Evolutionary conservation across 257 asterid species (phyloP), one percentile per base, ranked within the genome.

Genomic region (Scutellaria galericulata): DNA sequence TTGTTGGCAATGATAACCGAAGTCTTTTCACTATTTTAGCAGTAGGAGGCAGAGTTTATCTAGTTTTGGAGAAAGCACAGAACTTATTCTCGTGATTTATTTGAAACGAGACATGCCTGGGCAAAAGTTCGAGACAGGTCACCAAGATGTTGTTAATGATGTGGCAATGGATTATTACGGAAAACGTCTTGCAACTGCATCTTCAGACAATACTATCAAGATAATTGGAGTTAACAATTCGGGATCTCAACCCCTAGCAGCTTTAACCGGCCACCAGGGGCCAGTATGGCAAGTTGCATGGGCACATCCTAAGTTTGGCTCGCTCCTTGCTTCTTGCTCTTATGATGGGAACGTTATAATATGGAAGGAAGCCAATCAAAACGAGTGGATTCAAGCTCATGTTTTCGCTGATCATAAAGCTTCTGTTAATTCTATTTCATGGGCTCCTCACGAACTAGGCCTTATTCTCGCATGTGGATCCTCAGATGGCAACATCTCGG

Each of bases 251-350:
- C 85, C 48, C 24, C 89, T 88, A 41, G 86, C 94, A 7, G 83
- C 89, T 69, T 46, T 85, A 59, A 82, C 69, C 2, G 89, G 91
- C 5, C 89, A 86, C 64, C 86, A 77, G 64, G 94, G 94, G 57
- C 89, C 91, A 1, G 94, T 88, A 10, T 88, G 94, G 94, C 87
- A 88, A 72, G 94, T 78, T 3, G 75, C 84, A 6, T 86, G 91
- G 91, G 91, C 89, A n/a, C 89, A 85, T 55, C 91, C 94, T 7
- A 88, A 86, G 64, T 86, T 82, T 39, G 91, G 94, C 1, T 88
- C 89, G 8, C 77, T 82, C 70, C 85, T 88, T 51, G 88, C 91
- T 44, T 88, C 94, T 2, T 86, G 89, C 44, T 88, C 91, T 5
- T 86, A 84, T 64, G 91, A 88, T 65, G 87, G 91, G 3, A 31